Evolutionary conservation across 2,329 filamentous ascomycete genomes (phyloP).

Genomic region (Colletotrichum sp.): DNA sequence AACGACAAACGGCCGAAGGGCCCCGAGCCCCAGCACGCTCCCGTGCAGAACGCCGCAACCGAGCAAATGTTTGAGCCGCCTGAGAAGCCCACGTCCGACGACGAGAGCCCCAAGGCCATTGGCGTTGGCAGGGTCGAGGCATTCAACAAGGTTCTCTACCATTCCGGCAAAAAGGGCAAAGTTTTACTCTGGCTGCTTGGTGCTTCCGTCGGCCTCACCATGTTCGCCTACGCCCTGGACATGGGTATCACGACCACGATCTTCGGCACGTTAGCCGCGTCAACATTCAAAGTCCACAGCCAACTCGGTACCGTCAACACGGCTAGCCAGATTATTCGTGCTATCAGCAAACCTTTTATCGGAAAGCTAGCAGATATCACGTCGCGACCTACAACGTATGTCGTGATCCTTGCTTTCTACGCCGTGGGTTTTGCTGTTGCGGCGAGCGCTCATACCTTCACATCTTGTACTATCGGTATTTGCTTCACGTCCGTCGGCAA

Average conservation of each 20-base stretch:
- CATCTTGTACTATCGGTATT: constrained; percentile 38
- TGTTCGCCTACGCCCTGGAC: constrained; percentile 44
- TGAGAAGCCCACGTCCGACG: neutral
- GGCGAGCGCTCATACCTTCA: constrained; percentile 33
- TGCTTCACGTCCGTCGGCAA: constrained; percentile 41
- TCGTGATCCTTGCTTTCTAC: constrained; percentile 43
- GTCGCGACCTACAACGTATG: constrained; percentile 41
- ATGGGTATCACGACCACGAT: constrained; percentile 38
- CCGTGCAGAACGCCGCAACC: neutral
- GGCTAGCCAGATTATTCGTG: constrained; percentile 39
- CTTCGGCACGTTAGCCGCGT: constrained; percentile 37
- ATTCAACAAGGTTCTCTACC: constrained; percentile 43
- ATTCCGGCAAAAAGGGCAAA: constrained; percentile 37
- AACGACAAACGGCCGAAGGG: neutral
- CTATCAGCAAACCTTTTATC: constrained; percentile 42
- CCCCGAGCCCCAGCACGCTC: neutral
- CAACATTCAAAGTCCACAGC: constrained; percentile 36
- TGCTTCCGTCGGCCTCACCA: constrained; percentile 37
- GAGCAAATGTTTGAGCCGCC: neutral
- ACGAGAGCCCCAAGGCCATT: neutral
- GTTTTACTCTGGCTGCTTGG: constrained; percentile 36
- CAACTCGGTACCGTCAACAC: constrained; percentile 35
- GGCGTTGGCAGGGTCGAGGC: constrained; percentile 41
- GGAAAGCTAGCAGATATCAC: constrained; percentile 42
- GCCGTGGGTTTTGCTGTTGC: constrained; percentile 37